Percentiles rank a stretch among this genome's conserved stretches.
Conservation (phyloP, 352 stramenopile genomes). For the Pythium myriotylum region DNA sequence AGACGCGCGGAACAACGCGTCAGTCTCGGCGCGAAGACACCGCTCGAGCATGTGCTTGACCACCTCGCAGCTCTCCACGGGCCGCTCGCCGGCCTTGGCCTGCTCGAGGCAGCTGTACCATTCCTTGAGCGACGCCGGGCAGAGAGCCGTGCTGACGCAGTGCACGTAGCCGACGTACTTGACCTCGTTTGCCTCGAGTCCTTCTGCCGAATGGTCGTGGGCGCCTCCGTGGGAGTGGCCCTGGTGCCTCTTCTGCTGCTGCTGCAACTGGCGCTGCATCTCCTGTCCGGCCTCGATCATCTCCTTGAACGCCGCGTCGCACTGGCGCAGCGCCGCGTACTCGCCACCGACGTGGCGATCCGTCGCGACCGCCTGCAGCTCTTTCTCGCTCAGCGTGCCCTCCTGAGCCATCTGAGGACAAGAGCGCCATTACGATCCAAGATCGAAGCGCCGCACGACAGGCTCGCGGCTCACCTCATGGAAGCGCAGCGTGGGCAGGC, state of each 20-base stretch:
- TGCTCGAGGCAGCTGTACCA: constrained; percentile 61
- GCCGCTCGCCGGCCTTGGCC: constrained; percentile 36
- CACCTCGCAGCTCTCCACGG: constrained; percentile 47
- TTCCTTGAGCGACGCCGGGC: constrained; percentile 46
- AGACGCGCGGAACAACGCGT: constrained; percentile 61
- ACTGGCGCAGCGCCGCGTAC: constrained; percentile 55
- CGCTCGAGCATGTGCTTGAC: constrained; percentile 73
- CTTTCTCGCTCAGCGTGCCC: constrained; percentile 33
- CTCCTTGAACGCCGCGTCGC: constrained; percentile 53
- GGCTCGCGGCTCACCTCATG: constrained; percentile 48
- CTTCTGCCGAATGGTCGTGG: constrained; percentile 4
- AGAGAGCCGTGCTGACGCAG: constrained; percentile 57
- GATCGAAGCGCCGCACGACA: too few relatives aligned
- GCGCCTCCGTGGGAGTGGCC: constrained; percentile 3
- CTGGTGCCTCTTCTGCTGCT: constrained; percentile 13
- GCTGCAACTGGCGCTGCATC: constrained; percentile 13
- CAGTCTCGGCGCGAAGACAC: constrained; percentile 67
- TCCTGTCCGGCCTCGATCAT: constrained; percentile 39
- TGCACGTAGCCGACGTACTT: constrained; percentile 71
- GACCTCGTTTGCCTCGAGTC: constrained; percentile 38
- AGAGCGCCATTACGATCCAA: background rate
- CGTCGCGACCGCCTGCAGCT: constrained; percentile 44
- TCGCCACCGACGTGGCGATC: constrained; percentile 39
- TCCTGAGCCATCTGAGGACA: constrained; percentile 34
- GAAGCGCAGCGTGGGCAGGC: constrained; percentile 57